These are phyloP conservation scores for Berkeleyomyces basicola DNA, from an alignment of 2,329 filamentous ascomycete species.

Conservation along the genomic window DNA sequence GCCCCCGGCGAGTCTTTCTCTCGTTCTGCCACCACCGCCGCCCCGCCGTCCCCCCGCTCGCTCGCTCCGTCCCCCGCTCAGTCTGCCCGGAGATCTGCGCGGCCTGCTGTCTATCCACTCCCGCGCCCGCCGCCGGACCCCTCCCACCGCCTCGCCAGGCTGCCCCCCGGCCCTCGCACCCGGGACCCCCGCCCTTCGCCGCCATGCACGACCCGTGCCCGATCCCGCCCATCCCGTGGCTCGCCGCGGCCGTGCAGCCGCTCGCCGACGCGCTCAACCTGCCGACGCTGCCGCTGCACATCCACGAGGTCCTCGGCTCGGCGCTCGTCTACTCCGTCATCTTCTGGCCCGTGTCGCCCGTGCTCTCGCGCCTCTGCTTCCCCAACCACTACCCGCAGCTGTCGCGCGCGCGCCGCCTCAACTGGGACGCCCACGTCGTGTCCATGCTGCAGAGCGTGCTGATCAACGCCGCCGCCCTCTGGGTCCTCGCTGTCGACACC, in stretches of 20 bases:
- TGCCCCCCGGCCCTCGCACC: neutral
- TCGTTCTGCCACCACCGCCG: no score
- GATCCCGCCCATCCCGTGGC: slow-evolving; percentile 41
- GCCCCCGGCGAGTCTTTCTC: no score
- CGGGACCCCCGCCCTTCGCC: neutral
- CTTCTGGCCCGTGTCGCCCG: slow-evolving; percentile 49
- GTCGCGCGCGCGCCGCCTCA: slow-evolving; percentile 45
- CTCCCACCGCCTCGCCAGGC: no score
- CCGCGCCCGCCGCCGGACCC: no score
- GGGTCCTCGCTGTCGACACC: slow-evolving; percentile 51
- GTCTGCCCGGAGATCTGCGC: no score
- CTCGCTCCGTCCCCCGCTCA: no score
- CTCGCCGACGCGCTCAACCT: slow-evolving; percentile 45
- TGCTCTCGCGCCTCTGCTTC: slow-evolving; percentile 44
- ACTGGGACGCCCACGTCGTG: slow-evolving; percentile 77
- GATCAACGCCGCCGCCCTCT: slow-evolving; percentile 58
- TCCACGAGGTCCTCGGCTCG: slow-evolving; percentile 57
- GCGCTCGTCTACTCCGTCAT: slow-evolving; percentile 53
- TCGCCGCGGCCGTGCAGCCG: slow-evolving; percentile 41
- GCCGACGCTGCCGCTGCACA: slow-evolving; percentile 53
- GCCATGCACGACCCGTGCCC: slow-evolving; percentile 61
- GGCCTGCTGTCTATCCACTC: no score
- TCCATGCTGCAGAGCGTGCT: slow-evolving; percentile 62
- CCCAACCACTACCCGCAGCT: slow-evolving; percentile 49
- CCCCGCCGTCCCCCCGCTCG: no score